Conservation (phyloP, 2,329 filamentous ascomycete species). For the Daldinia sp. region DNA sequence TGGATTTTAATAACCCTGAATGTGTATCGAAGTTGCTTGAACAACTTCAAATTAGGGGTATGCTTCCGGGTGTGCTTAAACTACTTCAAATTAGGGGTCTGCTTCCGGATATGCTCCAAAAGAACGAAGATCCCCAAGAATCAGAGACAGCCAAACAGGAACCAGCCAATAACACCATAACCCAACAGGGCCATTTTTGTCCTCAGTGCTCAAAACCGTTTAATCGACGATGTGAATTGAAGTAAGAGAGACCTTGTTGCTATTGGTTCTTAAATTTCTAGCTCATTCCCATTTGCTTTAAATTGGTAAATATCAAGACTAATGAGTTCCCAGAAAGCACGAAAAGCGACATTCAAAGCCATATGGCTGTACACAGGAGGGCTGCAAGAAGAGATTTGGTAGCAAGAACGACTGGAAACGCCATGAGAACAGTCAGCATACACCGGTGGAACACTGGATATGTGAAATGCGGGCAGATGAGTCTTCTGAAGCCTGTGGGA, state of each 20-base stretch:
- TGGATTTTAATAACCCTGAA: constrained; percentile 29
- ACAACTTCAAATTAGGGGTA: constrained; percentile 36
- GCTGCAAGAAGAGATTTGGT: constrained; percentile 79
- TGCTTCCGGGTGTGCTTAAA: constrained; percentile 44
- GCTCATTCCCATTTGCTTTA: not conserved
- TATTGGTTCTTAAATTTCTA: not conserved
- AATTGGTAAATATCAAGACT: constrained; percentile 21
- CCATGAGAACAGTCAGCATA: constrained; percentile 84
- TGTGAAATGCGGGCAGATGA: constrained; percentile 57
- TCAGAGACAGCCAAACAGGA: constrained; percentile 30
- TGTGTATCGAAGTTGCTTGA: constrained; percentile 38
- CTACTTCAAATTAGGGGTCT: constrained; percentile 39
- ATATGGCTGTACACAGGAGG: constrained; percentile 79
- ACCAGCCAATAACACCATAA: constrained; percentile 10
- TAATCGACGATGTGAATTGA: constrained; percentile 63
- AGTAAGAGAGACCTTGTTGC: constrained; percentile 52
- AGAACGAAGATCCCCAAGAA: constrained; percentile 35
- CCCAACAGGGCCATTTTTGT: constrained; percentile 46
- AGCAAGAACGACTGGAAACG: constrained; percentile 95
- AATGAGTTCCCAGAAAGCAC: constrained; percentile 71
- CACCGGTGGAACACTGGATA: constrained; percentile 74
- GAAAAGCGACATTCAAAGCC: constrained; percentile 81
- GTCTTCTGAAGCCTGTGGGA: constrained; percentile 58
- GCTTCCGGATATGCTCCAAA: no score
- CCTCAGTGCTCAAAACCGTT: constrained; percentile 57